phyloP scores from a whole-genome alignment of 306 rosid species.

The Castanea mollissima region DNA sequence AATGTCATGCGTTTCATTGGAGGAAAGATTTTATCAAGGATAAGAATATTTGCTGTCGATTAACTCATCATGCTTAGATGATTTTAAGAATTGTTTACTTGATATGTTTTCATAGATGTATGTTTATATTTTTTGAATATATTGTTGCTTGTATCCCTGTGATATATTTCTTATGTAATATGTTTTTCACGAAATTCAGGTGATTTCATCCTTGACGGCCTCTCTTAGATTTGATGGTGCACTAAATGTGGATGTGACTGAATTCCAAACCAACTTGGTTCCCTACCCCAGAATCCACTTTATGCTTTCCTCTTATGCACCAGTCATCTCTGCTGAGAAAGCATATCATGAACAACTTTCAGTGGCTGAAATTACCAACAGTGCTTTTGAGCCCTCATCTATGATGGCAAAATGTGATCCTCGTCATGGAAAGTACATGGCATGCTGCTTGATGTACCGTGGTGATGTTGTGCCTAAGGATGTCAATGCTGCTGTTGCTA shows the following conservation, averaged over 20 bases:
- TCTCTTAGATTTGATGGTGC: conserved; percentile 13
- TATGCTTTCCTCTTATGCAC: conserved; percentile 12
- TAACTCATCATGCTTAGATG: too few species aligned
- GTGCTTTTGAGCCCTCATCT: background rate
- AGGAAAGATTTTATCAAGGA: too few species aligned
- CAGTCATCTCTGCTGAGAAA: conserved; percentile 3
- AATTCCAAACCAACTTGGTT: conserved; percentile 11
- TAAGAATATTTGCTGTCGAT: too few species aligned
- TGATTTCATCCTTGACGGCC: conserved; percentile 9
- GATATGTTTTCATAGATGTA: too few species aligned
- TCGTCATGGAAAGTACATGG: conserved; percentile 6
- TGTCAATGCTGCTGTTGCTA: conserved; percentile 4
- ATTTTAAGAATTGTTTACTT: too few species aligned
- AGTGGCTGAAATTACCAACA: background rate
- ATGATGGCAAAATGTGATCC: conserved; percentile 15
- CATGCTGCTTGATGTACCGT: conserved; percentile 3
- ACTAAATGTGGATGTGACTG: conserved; percentile 1
- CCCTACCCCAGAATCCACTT: conserved; percentile 5
- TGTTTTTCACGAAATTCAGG: background rate
- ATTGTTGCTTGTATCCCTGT: too few species aligned
- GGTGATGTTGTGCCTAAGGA: conserved; percentile 10
- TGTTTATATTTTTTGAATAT: too few species aligned
- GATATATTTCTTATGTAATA: too few species aligned
- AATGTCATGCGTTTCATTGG: too few species aligned
- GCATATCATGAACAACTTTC: conserved; percentile 7